These are phyloP conservation scores for Cryptococcus sp. DNA, from an alignment of 1,284 basidiomycete genomes.

Conservation along the genomic window DNA sequence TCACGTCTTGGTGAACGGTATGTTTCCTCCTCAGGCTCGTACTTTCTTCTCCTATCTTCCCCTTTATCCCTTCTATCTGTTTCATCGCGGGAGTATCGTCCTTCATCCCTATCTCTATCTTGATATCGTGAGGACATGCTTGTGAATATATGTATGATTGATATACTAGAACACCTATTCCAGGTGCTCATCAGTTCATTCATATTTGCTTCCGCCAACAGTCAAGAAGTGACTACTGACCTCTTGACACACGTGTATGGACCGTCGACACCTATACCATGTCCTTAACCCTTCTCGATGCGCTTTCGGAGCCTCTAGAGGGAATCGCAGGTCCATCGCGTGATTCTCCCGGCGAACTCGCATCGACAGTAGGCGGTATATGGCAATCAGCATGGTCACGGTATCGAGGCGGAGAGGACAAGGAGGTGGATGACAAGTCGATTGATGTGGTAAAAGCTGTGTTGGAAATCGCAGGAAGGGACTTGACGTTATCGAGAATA, in stretches of 20 bases:
- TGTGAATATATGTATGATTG: not conserved
- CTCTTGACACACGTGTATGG: too few relatives aligned
- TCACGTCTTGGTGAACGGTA: not conserved
- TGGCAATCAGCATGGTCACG: conserved; percentile 11
- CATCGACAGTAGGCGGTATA: conserved; percentile 2
- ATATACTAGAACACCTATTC: too few relatives aligned
- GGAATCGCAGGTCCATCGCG: conserved; percentile 7
- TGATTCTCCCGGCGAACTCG: conserved; percentile 6
- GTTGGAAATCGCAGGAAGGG: conserved; percentile 37
- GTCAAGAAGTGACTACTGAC: too few relatives aligned
- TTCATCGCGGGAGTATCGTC: not conserved
- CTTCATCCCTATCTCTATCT: conserved; percentile 1
- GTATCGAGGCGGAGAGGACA: not conserved
- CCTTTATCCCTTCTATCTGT: conserved; percentile 42
- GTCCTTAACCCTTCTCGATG: conserved; percentile 12
- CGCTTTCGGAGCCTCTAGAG: conserved; percentile 6
- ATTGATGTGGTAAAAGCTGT: conserved; percentile 25
- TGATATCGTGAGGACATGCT: not conserved
- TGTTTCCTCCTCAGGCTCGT: conserved; percentile 28
- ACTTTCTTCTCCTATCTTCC: conserved; percentile 45
- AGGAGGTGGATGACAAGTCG: not conserved
- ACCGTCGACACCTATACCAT: conserved; percentile 5
- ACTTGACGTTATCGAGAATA: conserved; percentile 27
- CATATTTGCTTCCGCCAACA: too few relatives aligned
- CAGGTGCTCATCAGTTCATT: too few relatives aligned